A percentile compares a stretch with the other conserved stretches of the same genome.
Conservation (phyloP, 2,329 filamentous ascomycete genomes). For the Torrubiella hemipterigena region DNA sequence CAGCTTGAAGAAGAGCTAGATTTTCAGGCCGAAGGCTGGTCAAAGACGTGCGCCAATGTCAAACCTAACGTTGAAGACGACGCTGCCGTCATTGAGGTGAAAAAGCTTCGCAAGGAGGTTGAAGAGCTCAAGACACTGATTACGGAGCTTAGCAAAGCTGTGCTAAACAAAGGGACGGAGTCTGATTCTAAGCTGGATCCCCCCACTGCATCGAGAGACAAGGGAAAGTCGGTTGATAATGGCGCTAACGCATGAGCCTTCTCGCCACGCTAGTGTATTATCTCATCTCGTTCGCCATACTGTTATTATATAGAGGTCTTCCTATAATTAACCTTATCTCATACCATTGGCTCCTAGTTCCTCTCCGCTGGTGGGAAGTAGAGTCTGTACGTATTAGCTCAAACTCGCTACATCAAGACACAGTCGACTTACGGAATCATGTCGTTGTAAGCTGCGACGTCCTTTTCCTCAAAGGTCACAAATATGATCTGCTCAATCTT, state of each 20-base stretch:
- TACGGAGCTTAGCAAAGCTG: constrained; percentile 15
- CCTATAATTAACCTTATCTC: too few species aligned
- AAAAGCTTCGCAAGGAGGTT: constrained; percentile 45
- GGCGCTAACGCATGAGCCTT: too few species aligned
- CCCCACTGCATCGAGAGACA: too few species aligned
- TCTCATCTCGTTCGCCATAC: too few species aligned
- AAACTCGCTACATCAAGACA: too few species aligned
- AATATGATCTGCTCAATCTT: constrained; percentile 66
- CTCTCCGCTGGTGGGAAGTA: constrained; percentile 15
- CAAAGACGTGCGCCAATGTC: constrained; percentile 61
- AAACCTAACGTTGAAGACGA: constrained; percentile 77
- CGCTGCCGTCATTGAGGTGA: constrained; percentile 57
- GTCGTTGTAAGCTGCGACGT: constrained; percentile 59
- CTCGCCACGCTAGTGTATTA: too few species aligned
- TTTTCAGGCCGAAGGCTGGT: constrained; percentile 77
- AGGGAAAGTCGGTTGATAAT: too few species aligned
- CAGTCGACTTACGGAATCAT: constrained; percentile 61
- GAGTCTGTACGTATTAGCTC: too few species aligned
- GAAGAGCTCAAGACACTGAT: constrained; percentile 42
- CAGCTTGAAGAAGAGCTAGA: constrained; percentile 61
- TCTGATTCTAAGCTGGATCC: too few species aligned
- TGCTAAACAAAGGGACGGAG: too few species aligned
- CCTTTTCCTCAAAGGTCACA: constrained; percentile 71
- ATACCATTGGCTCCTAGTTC: too few species aligned
- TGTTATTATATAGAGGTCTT: too few species aligned